Conservation (phyloP, 345 rosid genomes). For the Garcia nutans region DNA sequence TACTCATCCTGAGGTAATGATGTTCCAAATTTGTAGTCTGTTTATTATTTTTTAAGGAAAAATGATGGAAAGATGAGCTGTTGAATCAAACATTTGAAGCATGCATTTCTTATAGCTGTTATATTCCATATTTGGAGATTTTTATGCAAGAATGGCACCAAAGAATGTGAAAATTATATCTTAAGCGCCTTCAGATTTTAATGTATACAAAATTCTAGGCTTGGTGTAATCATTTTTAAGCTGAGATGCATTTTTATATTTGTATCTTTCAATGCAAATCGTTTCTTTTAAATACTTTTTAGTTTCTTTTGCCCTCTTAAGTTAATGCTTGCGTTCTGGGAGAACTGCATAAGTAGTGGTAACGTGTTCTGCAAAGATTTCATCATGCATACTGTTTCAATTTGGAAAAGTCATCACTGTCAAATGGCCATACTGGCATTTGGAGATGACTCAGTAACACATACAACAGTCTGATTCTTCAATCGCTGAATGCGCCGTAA, state of each 20-base stretch:
- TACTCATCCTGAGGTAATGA: constrained; percentile 58
- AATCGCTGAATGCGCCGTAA: not conserved
- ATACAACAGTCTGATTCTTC: not conserved
- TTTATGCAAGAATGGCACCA: not conserved
- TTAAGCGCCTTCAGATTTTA: not conserved
- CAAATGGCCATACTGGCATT: not conserved
- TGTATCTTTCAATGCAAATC: not conserved
- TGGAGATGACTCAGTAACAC: not conserved
- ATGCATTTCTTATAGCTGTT: not conserved
- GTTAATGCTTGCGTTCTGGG: not conserved
- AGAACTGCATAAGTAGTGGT: not conserved
- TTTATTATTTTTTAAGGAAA: not conserved
- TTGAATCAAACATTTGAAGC: not conserved
- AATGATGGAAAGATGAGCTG: not conserved
- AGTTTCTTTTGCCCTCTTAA: not conserved
- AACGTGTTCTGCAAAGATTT: not conserved
- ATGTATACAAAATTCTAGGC: not conserved
- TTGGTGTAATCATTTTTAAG: not conserved
- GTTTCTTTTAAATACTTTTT: too few species aligned
- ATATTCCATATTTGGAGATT: not conserved
- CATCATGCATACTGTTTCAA: too few species aligned
- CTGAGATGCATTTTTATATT: not conserved
- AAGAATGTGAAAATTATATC: not conserved
- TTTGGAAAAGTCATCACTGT: not conserved
- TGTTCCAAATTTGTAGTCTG: not conserved